These are phyloP conservation scores for Penicillium sp. DNA, from an alignment of 2,329 filamentous ascomycete species.

Conservation along the genomic window DNA sequence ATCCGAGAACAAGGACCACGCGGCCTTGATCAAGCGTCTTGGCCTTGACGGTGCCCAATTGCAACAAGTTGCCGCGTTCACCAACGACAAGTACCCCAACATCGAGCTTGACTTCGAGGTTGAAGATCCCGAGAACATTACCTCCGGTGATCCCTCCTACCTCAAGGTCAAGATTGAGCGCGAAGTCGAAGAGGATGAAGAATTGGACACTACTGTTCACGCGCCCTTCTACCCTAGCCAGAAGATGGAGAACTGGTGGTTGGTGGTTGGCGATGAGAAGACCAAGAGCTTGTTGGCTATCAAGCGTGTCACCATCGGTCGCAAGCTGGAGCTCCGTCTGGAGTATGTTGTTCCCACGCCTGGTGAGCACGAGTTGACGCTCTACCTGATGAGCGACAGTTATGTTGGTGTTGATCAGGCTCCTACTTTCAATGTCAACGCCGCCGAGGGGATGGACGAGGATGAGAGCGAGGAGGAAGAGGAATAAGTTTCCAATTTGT, in stretches of 20 bases:
- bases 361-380: constrained; percentile 82
- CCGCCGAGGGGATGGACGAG: constrained; percentile 91
- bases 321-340: constrained; percentile 74
- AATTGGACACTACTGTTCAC: constrained; percentile 81
- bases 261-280: constrained; percentile 91
- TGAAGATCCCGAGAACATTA: constrained; percentile 76
- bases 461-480: constrained; percentile 84
- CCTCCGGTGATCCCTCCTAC: constrained; percentile 77
- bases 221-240: constrained; percentile 89
- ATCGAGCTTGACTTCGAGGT: constrained; percentile 88
- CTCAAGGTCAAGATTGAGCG: constrained; percentile 83
- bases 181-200: constrained; percentile 72
- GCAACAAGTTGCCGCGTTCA: constrained; percentile 87
- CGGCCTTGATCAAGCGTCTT: constrained; percentile 73
- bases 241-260: constrained; percentile 99
- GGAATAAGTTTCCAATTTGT: constrained; percentile 41
- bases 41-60: constrained; percentile 80
- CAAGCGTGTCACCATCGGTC: constrained; percentile 87
- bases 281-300: constrained; percentile 86
- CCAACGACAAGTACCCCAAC: constrained; percentile 94
- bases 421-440: constrained; percentile 80
- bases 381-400: constrained; percentile 95
- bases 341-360: constrained; percentile 87
- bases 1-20: constrained; percentile 83
- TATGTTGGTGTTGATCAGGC: constrained; percentile 98